Evolutionary conservation across 495 filamentous ascomycete species (phyloP).

Genomic region (Hyphodiscus hymeniophilus): DNA sequence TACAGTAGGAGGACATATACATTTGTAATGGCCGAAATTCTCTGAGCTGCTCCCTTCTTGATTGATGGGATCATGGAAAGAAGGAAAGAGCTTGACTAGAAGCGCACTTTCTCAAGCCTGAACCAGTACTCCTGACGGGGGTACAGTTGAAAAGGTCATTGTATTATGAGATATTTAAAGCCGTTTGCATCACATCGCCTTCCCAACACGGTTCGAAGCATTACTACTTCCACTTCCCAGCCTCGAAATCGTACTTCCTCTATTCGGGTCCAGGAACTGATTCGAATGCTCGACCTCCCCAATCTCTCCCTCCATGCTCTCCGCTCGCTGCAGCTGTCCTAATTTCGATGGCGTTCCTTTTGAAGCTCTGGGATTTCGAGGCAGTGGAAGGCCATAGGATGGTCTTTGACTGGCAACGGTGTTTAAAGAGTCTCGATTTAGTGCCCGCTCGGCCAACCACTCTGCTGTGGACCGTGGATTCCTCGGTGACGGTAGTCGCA

Average conservation of each 20-base stretch:
- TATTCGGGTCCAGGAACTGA: neutral
- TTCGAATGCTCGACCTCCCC: neutral
- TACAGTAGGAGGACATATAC: too few species aligned
- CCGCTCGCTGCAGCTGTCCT: neutral
- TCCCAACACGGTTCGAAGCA: slow-evolving; percentile 11
- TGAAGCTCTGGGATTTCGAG: neutral
- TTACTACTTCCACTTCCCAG: slow-evolving; percentile 1
- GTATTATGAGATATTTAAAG: neutral
- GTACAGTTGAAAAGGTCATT: neutral
- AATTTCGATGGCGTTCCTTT: neutral
- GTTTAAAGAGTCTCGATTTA: neutral
- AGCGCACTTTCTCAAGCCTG: too few species aligned
- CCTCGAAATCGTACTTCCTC: neutral
- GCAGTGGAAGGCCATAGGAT: neutral
- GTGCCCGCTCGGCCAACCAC: slow-evolving; percentile 11
- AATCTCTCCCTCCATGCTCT: slow-evolving; percentile 1
- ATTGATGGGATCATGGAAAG: too few species aligned
- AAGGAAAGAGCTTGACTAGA: too few species aligned
- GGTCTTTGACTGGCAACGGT: neutral
- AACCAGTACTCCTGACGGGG: too few species aligned
- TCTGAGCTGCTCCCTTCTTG: too few species aligned
- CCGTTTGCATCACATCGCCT: slow-evolving; percentile 9
- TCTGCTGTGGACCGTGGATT: slow-evolving; percentile 15
- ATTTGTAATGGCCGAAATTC: too few species aligned
- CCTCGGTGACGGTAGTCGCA: slow-evolving; percentile 11